A percentile compares a stretch with the other conserved stretches of the same genome.
These are phyloP conservation scores for Irpex lacteus DNA, from an alignment of 1,284 basidiomycete genomes.

Conservation along the genomic window DNA sequence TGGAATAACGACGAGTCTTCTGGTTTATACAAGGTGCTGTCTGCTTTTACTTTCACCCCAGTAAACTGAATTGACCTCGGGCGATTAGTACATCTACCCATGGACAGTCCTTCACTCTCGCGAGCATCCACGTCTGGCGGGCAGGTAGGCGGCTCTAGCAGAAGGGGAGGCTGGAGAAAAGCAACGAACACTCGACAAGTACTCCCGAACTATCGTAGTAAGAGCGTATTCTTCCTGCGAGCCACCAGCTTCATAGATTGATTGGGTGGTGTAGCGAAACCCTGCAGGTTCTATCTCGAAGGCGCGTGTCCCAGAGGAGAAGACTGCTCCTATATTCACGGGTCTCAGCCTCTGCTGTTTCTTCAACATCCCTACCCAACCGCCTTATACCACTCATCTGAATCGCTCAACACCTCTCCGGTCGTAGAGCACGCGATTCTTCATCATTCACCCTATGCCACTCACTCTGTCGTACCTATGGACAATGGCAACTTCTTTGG, in stretches of 20 bases:
- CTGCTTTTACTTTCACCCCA: no score
- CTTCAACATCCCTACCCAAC: not conserved
- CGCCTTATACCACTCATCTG: not conserved
- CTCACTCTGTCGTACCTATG: not conserved
- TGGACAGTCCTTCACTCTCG: constrained; percentile 6
- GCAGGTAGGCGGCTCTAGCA: no score
- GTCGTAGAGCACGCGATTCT: not conserved
- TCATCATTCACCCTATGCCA: not conserved
- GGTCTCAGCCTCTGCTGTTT: not conserved
- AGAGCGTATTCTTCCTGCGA: not conserved
- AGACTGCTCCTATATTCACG: constrained; percentile 4
- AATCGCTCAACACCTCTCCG: not conserved
- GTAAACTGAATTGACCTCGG: not conserved
- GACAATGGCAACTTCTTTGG: not conserved
- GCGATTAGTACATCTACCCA: constrained; percentile 12
- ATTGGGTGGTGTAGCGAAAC: not conserved
- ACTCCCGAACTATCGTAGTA: constrained; percentile 2
- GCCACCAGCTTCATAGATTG: not conserved
- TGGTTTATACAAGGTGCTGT: no score
- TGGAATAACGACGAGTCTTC: no score
- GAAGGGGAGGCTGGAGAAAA: not conserved
- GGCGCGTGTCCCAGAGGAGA: constrained; percentile 2
- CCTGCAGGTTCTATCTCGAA: constrained; percentile 1
- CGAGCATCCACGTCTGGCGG: not conserved
- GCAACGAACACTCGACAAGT: not conserved